Conservation (phyloP, 495 filamentous ascomycete genomes). For the Pseudevernia furfuracea region DNA sequence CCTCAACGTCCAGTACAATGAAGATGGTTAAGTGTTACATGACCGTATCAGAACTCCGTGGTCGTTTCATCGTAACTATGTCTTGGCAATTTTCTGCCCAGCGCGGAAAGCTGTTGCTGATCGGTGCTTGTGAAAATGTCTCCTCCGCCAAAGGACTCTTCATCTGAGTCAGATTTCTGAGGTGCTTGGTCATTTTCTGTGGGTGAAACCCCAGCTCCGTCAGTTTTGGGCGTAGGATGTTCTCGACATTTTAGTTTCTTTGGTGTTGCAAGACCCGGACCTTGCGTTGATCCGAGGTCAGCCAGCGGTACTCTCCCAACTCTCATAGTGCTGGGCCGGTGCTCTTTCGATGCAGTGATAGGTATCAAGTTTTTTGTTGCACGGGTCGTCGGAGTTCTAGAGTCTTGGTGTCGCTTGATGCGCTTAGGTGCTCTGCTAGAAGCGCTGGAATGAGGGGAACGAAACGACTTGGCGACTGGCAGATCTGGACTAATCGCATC, state of each 20-base stretch:
- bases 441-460: not conserved
- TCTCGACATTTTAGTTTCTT: not conserved
- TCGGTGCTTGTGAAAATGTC: constrained; percentile 24
- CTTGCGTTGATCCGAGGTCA: constrained; percentile 9
- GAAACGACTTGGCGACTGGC: not conserved
- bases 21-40: not conserved
- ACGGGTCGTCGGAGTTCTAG: not conserved
- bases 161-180: constrained; percentile 6
- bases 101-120: constrained; percentile 11
- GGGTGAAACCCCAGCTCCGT: not conserved
- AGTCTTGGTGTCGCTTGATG: constrained; percentile 10
- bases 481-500: constrained; percentile 2
- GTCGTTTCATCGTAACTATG: constrained; percentile 7
- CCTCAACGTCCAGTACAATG: not conserved
- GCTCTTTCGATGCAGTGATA: not conserved
- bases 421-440: constrained; percentile 17
- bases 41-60: constrained; percentile 8
- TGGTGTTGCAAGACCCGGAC: not conserved
- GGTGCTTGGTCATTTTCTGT: not conserved
- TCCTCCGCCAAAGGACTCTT: constrained; percentile 19
- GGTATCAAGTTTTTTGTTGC: not conserved
- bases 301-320: constrained; percentile 5
- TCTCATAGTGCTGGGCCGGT: not conserved
- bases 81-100: not conserved
- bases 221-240: not conserved